Conservation (phyloP, 768 basidiomycete genomes). For the Amanita rubescens region DNA sequence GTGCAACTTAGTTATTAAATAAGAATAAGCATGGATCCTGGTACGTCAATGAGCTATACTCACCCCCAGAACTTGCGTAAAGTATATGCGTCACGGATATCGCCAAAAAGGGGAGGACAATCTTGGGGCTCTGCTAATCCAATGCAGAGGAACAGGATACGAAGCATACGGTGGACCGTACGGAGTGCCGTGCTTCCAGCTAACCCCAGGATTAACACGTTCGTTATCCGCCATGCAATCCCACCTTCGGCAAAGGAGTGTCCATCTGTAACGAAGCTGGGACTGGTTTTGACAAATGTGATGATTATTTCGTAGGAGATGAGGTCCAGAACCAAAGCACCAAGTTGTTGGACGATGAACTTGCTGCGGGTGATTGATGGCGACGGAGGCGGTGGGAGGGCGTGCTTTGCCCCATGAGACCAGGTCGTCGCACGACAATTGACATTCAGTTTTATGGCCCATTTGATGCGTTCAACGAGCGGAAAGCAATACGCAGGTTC, state of each 20-base stretch:
- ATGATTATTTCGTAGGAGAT: constrained; percentile 16
- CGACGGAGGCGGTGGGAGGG: constrained; percentile 11
- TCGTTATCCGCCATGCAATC: constrained; percentile 5
- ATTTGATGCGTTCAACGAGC: constrained; percentile 13
- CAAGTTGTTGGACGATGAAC: background rate
- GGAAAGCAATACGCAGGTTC: constrained; percentile 1
- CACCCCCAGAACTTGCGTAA: constrained; percentile 19
- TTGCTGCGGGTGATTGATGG: constrained; percentile 12
- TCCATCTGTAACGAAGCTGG: constrained; percentile 10
- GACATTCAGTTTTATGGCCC: constrained; percentile 22
- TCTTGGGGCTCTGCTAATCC: constrained; percentile 16
- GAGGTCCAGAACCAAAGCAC: constrained; percentile 6
- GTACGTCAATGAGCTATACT: constrained; percentile 7
- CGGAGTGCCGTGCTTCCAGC: constrained; percentile 8
- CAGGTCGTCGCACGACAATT: constrained; percentile 28
- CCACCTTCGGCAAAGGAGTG: constrained; percentile 7
- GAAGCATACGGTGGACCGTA: constrained; percentile 4
- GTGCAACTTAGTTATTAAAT: no score
- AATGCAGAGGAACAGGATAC: constrained; percentile 7
- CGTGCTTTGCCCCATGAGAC: constrained; percentile 20
- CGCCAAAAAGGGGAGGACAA: constrained; percentile 18
- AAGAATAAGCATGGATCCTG: no score
- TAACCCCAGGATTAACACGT: constrained; percentile 13
- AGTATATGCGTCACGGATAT: constrained; percentile 12
- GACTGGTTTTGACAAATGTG: constrained; percentile 7